These are phyloP conservation scores for Eimeria maxima DNA, from an alignment of 169 alveolate species.

Conservation along the genomic window DNA sequence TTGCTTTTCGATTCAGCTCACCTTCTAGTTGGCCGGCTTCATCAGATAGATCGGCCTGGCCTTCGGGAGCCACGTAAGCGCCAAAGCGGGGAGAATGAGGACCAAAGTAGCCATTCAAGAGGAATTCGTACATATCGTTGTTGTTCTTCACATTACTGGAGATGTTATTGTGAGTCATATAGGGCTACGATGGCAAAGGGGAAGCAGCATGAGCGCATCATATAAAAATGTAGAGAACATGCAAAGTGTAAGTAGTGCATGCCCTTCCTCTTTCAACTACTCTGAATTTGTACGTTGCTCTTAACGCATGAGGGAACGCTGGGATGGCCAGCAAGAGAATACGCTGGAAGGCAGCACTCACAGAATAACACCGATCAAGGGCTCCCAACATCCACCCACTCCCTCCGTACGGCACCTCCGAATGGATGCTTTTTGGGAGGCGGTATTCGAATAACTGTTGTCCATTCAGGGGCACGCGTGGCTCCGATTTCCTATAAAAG, in stretches of 20 bases:
- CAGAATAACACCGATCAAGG: slow-evolving; percentile 59
- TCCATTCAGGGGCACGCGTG: slow-evolving; percentile 57
- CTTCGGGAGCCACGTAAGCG: slow-evolving; percentile 53
- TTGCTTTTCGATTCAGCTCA: not conserved
- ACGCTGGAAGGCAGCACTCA: not conserved
- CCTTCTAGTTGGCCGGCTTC: slow-evolving; percentile 49
- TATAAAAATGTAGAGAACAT: not conserved
- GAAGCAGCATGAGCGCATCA: not conserved
- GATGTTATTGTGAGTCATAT: slow-evolving; percentile 52
- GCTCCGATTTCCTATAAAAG: slow-evolving; percentile 47
- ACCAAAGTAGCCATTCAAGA: slow-evolving; percentile 48
- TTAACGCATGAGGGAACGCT: not conserved
- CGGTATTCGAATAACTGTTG: slow-evolving; percentile 49
- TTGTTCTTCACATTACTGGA: not conserved
- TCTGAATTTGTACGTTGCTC: not conserved
- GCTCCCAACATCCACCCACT: slow-evolving; percentile 34
- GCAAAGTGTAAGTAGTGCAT: not conserved
- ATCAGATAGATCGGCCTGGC: slow-evolving; percentile 56
- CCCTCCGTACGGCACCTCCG: slow-evolving; percentile 72
- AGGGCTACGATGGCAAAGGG: not conserved
- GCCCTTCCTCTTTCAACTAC: not conserved
- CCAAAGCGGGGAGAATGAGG: slow-evolving; percentile 43
- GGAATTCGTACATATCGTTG: slow-evolving; percentile 36
- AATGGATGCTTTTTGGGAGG: slow-evolving; percentile 37
- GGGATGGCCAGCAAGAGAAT: not conserved